These are phyloP conservation scores for Plasmodium berghei DNA, from an alignment of 169 alveolate species.

Conservation along the genomic window DNA sequence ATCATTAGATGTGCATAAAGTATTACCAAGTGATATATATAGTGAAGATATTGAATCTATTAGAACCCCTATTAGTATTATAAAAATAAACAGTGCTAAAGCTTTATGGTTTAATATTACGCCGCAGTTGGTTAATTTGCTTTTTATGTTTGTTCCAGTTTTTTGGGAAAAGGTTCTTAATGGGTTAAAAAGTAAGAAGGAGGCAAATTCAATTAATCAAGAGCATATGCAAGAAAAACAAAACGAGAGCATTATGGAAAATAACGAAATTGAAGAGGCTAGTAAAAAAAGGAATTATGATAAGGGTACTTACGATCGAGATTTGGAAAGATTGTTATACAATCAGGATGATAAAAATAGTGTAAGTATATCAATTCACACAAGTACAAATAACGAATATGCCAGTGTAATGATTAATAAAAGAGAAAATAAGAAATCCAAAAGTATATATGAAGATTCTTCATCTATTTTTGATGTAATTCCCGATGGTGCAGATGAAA, in stretches of 20 bases:
- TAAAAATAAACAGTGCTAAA: slow-evolving; percentile 81
- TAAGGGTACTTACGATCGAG: not conserved
- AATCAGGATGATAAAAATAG: not conserved
- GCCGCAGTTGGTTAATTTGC: slow-evolving; percentile 87
- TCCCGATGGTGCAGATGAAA: slow-evolving; percentile 25
- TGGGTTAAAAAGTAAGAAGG: slow-evolving; percentile 39
- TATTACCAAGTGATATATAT: slow-evolving; percentile 61
- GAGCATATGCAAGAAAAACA: not conserved
- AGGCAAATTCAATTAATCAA: no score
- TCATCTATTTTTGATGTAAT: slow-evolving; percentile 54
- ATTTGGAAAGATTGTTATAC: not conserved
- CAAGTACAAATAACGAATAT: not conserved
- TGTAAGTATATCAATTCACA: not conserved
- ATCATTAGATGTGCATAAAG: slow-evolving; percentile 53
- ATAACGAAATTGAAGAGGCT: not conserved
- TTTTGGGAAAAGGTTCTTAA: slow-evolving; percentile 78
- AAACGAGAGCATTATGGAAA: not conserved
- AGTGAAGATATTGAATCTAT: slow-evolving; percentile 84
- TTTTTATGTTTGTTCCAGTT: slow-evolving; percentile 86
- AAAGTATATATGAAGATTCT: slow-evolving; percentile 51
- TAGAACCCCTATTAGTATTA: slow-evolving; percentile 82
- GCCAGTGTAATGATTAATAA: slow-evolving; percentile 7
- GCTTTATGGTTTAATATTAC: slow-evolving; percentile 88
- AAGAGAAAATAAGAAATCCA: not conserved
- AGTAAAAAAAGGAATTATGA: slow-evolving; percentile 2